A percentile compares a stretch with the other conserved stretches of the same genome.
Evolutionary conservation across 2,329 filamentous ascomycete genomes (phyloP).

Genomic region (Aspergillus novofumigatus): DNA sequence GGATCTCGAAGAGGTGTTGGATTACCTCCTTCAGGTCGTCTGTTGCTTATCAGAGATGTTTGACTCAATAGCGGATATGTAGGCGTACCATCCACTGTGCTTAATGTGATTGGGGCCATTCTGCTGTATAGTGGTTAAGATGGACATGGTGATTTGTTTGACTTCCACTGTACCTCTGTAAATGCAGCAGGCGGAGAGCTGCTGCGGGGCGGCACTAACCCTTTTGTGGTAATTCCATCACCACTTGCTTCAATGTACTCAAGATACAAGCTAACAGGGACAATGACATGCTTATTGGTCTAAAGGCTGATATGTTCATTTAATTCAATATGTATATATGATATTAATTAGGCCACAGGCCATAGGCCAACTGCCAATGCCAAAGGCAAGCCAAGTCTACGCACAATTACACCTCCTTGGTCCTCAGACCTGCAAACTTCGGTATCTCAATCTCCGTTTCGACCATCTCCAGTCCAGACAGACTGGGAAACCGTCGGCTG

Average conservation of each 20-base stretch:
- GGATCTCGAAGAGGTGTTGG: slow-evolving; percentile 59
- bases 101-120: slow-evolving; percentile 36
- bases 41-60: slow-evolving; percentile 16
- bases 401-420: slow-evolving; percentile 38
- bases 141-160: background rate
- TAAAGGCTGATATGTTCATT: background rate
- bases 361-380: background rate
- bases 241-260: background rate
- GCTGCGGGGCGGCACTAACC: slow-evolving; percentile 5
- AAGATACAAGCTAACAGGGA: background rate
- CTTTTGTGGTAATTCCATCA: slow-evolving; percentile 4
- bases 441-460: slow-evolving; percentile 58
- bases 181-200: background rate
- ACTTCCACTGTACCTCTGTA: background rate
- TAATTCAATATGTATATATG: slow-evolving; percentile 1
- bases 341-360: slow-evolving; percentile 3
- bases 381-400: slow-evolving; percentile 1
- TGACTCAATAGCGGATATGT: background rate
- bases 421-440: slow-evolving; percentile 35
- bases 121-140: background rate
- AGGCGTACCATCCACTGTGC: slow-evolving; percentile 32
- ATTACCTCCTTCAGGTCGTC: slow-evolving; percentile 58
- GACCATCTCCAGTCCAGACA: slow-evolving; percentile 84
- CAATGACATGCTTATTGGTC: background rate
- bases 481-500: slow-evolving; percentile 78